These are phyloP conservation scores for Calendula officinalis DNA, from an alignment of 129 eudicot genomes.

Conservation along the genomic window DNA sequence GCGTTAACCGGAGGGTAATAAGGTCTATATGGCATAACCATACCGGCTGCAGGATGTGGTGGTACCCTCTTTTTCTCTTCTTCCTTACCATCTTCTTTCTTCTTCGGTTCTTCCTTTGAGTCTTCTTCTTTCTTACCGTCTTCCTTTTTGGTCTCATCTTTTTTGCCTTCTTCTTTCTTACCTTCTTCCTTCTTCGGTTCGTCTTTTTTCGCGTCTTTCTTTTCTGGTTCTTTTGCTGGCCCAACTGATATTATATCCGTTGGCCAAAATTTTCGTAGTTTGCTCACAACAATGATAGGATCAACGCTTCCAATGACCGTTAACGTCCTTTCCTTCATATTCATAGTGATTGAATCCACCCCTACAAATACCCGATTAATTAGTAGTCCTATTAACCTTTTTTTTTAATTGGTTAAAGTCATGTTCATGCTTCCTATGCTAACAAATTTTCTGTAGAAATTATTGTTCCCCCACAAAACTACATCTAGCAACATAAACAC, in stretches of 20 bases:
- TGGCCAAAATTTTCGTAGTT: conserved; percentile 31
- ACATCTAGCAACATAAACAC: too few relatives aligned
- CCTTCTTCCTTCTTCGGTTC: conserved; percentile 14
- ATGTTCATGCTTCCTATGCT: too few relatives aligned
- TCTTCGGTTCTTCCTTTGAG: conserved; percentile 20
- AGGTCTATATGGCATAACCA: conserved; percentile 34
- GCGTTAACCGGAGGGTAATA: conserved; percentile 30
- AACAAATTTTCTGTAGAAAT: too few relatives aligned
- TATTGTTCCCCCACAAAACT: too few relatives aligned
- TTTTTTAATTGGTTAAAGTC: neutral
- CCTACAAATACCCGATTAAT: conserved; percentile 18
- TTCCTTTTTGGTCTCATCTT: conserved; percentile 18
- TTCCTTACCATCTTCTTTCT: conserved; percentile 18
- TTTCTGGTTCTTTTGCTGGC: conserved; percentile 41
- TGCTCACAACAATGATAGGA: conserved; percentile 34
- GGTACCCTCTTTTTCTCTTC: conserved; percentile 15
- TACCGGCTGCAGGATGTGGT: conserved; percentile 12
- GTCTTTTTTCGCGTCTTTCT: conserved; percentile 25
- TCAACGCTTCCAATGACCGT: conserved; percentile 40
- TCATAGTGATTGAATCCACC: conserved; percentile 30
- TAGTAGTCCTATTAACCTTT: neutral
- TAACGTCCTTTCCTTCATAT: conserved; percentile 39
- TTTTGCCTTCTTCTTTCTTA: conserved; percentile 3
- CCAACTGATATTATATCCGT: conserved; percentile 36
- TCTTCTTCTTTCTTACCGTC: conserved; percentile 17